A percentile compares a stretch with the other conserved stretches of the same genome.
Conservation (phyloP, 306 rosid genomes). For the Fagus sylvatica region DNA sequence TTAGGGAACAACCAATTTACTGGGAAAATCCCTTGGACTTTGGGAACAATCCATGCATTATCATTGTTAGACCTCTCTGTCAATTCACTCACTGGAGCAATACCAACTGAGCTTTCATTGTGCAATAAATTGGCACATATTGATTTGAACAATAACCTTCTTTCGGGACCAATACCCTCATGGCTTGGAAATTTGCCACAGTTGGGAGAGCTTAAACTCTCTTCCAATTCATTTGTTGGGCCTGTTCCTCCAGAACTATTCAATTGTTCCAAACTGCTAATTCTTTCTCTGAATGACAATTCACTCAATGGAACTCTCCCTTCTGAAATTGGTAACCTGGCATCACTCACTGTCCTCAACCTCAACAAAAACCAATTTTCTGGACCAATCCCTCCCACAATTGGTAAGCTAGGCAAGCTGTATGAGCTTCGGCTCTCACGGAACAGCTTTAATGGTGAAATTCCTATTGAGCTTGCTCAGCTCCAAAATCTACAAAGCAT, state of each 20-base stretch:
- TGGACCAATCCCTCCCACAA: conserved; percentile 57
- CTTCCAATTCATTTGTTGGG: conserved; percentile 63
- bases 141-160: conserved; percentile 62
- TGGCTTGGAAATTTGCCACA: conserved; percentile 82
- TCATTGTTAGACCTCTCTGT: conserved; percentile 73
- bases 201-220: conserved; percentile 82
- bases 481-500: conserved; percentile 86
- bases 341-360: conserved; percentile 65
- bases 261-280: conserved; percentile 68
- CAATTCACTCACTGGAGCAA: conserved; percentile 68
- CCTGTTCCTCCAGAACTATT: conserved; percentile 63
- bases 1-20: conserved; percentile 70
- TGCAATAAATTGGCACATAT: conserved; percentile 70
- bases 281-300: conserved; percentile 68
- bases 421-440: conserved; percentile 72
- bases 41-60: conserved; percentile 58
- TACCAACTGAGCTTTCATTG: conserved; percentile 76
- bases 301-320: conserved; percentile 75
- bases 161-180: conserved; percentile 63
- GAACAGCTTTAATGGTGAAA: conserved; percentile 63
- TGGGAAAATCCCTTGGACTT: conserved; percentile 69
- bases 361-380: conserved; percentile 64
- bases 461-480: conserved; percentile 71
- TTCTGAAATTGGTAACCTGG: conserved; percentile 55
- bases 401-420: conserved; percentile 64